Evolutionary conservation across 306 rosid genomes (phyloP).

Genomic region (Trichosanthes truncata): DNA sequence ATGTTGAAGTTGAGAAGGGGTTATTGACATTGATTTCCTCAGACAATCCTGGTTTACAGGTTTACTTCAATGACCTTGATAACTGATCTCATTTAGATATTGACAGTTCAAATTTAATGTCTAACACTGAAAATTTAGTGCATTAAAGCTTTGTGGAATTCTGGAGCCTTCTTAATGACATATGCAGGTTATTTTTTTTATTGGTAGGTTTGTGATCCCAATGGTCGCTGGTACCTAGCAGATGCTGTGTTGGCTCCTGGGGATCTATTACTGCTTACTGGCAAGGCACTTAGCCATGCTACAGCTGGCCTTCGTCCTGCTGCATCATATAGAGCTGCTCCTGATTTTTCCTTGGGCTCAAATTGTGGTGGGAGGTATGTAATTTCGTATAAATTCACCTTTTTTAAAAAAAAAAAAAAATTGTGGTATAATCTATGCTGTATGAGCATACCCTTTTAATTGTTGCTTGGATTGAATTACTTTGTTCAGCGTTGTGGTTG

Average conservation of each 20-base stretch:
- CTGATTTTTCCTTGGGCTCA: conserved; percentile 42
- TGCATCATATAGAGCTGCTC: conserved; percentile 64
- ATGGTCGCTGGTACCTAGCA: conserved; percentile 91
- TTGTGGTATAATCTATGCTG: conserved; percentile 3
- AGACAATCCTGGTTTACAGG: conserved; percentile 94
- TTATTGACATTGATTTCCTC: conserved; percentile 78
- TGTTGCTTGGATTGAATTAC: conserved; percentile 20
- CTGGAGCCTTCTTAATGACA: neutral
- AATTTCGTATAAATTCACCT: neutral
- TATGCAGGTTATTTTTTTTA: conserved; percentile 18
- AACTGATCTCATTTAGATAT: neutral
- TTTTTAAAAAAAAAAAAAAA: too few relatives aligned
- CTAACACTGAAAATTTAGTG: neutral
- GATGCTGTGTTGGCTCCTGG: conserved; percentile 70
- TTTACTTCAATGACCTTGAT: conserved; percentile 27
- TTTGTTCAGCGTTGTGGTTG: conserved; percentile 34
- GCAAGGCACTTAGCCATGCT: conserved; percentile 86
- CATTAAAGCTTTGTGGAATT: neutral
- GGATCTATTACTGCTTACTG: conserved; percentile 85
- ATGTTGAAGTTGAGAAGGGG: conserved; percentile 89
- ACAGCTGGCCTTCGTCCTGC: conserved; percentile 91
- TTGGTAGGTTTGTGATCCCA: conserved; percentile 80
- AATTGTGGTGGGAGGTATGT: conserved; percentile 72
- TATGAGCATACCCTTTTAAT: conserved; percentile 6
- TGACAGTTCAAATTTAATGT: neutral